Evolutionary conservation across 805 yeast genomes (phyloP), one percentile per base, ranked within the genome.

Genomic region (Ogataea henricii): DNA sequence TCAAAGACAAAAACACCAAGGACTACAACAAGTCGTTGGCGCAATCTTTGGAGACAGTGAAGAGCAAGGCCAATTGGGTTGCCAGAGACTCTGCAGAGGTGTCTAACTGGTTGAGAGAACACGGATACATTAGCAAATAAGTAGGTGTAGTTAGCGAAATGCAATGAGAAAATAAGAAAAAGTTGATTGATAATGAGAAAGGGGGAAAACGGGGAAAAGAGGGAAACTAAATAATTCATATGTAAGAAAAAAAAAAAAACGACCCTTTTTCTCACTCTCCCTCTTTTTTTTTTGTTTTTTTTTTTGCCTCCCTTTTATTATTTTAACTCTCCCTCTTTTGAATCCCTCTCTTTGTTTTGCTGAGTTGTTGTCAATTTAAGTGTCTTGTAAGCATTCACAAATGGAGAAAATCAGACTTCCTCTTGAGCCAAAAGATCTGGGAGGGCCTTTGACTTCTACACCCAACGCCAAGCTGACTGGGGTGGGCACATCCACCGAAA

Each of bases 21-120:
- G 85, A 83, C 40, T 82, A 77, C 57, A 83, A 83, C 58, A 74
- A 82, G 65, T 74, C 82, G 37, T 70, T 78, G 43, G 72, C 72
- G 8, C 87, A 82, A 64, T 73, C 77, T 25, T 65, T 82, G 63
- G 90, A 85, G 63, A 72, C 71, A 20, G 73, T 84, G 46, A 68
- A 73, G 46, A 72, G 79, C 45, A 73, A 76, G 48, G 68, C 77
- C 16, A 69, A 70, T 40, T 85, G 88, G 89, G 71, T 71, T 49
- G 62, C 67, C 23, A 71, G 85, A 43, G 87, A 82, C 60, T 59
- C 66, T 9, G 60, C 56, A 13, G 70, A 63, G 29, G 82, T 83
- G 35, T 63, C 64, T 30, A 54, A 55, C 23, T 82, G 83, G 83
- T 65, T 82, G 26, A 45, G 43, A 38, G 57, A 55, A 6, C 54